These are phyloP conservation scores for Trichophyton mentagrophytes DNA, from an alignment of 2,329 filamentous ascomycete genomes.

Conservation along the genomic window DNA sequence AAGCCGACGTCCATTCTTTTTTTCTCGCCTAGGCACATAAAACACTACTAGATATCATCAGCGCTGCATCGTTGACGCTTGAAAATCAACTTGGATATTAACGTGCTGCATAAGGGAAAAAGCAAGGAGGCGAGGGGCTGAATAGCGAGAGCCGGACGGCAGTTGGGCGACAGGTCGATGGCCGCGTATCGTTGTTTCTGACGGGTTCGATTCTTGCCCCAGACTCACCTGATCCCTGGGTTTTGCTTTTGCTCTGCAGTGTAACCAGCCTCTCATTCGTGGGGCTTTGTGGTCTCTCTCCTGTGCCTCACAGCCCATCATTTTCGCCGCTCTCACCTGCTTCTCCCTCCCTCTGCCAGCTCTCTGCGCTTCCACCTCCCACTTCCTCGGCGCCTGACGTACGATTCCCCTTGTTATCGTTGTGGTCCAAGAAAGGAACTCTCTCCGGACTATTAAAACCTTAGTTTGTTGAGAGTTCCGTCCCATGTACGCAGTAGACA, in stretches of 20 bases:
- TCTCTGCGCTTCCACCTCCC: too few species aligned
- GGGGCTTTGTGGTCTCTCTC: not conserved
- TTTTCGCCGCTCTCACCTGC: not conserved
- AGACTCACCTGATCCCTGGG: not conserved
- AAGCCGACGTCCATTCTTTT: not conserved
- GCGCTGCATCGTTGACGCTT: not conserved
- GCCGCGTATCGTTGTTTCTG: not conserved
- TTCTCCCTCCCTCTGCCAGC: not conserved
- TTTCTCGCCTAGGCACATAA: not conserved
- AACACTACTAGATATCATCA: not conserved
- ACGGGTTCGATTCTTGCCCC: not conserved
- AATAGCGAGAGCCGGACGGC: not conserved
- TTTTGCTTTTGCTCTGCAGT: slow-evolving; percentile 1
- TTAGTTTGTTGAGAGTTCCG: too few species aligned
- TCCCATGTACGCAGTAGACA: too few species aligned
- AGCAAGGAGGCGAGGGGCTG: not conserved
- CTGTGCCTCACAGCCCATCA: not conserved
- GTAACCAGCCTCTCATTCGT: not conserved
- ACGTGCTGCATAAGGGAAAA: not conserved
- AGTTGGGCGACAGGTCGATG: not conserved
- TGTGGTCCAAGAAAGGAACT: too few species aligned
- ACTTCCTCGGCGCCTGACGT: too few species aligned
- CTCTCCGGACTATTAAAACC: too few species aligned
- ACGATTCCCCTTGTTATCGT: too few species aligned
- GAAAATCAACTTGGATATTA: not conserved